Evolutionary conservation across 768 basidiomycete genomes (phyloP).

Genomic region (Lactarius sanguifluus): DNA sequence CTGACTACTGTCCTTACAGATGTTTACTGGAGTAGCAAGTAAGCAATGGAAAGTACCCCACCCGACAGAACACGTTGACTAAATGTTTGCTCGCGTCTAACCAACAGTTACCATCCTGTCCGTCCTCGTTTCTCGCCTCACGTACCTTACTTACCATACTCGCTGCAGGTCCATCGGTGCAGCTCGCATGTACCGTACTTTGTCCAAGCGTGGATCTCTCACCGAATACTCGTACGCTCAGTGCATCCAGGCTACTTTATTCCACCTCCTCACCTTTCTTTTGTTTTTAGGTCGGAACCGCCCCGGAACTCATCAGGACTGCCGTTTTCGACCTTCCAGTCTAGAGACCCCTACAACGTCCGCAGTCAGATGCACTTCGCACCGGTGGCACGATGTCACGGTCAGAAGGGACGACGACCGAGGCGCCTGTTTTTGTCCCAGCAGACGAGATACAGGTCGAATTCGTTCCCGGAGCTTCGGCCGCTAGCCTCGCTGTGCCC

Average conservation of each 20-base stretch:
- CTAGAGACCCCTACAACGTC: background rate
- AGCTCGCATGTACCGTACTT: slow-evolving; percentile 20
- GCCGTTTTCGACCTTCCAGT: background rate
- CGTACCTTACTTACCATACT: background rate
- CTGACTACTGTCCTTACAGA: slow-evolving; percentile 7
- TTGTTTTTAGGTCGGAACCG: background rate
- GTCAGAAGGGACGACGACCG: background rate
- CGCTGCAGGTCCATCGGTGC: slow-evolving; percentile 12
- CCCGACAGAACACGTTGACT: background rate
- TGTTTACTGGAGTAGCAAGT: slow-evolving; percentile 3
- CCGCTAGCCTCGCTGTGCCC: background rate
- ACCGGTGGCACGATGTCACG: background rate
- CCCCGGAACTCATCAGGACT: background rate
- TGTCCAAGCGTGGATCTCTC: slow-evolving; percentile 10
- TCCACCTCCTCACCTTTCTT: background rate
- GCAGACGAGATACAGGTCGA: slow-evolving; percentile 7
- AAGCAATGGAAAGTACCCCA: background rate
- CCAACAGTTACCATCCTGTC: slow-evolving; percentile 3
- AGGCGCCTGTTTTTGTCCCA: slow-evolving; percentile 4
- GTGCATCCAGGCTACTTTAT: background rate
- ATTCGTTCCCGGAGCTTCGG: slow-evolving; percentile 5
- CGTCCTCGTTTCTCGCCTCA: background rate
- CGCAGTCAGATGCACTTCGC: background rate
- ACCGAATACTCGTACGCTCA: slow-evolving; percentile 19
- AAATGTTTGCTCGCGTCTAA: background rate